phyloP scores from a whole-genome alignment of 1,139 yeast genomes.

The Yamadazyma diospyri region DNA sequence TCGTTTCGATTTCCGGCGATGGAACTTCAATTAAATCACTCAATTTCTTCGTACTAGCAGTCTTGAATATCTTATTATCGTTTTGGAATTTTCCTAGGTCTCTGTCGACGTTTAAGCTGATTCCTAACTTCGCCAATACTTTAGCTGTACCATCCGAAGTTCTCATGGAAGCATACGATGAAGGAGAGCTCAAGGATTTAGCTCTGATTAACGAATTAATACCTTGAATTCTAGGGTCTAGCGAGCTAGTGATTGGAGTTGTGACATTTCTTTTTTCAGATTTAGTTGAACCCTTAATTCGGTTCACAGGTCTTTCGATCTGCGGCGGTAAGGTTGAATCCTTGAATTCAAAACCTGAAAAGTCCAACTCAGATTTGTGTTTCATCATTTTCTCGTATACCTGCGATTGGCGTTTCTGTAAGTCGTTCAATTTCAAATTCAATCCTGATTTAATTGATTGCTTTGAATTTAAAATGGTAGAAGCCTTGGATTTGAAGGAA shows the following conservation, averaged over 20 bases:
- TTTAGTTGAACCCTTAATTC: background rate
- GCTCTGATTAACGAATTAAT: constrained; percentile 35
- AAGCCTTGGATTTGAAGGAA: background rate
- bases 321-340: background rate
- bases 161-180: constrained; percentile 23
- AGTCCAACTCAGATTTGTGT: constrained; percentile 26
- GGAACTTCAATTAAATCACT: constrained; percentile 25
- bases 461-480: background rate
- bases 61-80: constrained; percentile 20
- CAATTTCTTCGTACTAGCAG: constrained; percentile 45
- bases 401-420: constrained; percentile 21
- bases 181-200: constrained; percentile 32
- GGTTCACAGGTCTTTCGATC: background rate
- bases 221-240: constrained; percentile 35
- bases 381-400: constrained; percentile 30
- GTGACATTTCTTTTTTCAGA: constrained; percentile 18
- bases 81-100: constrained; percentile 17
- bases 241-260: constrained; percentile 23
- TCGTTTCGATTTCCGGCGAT: constrained; percentile 18
- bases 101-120: constrained; percentile 22
- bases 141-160: constrained; percentile 29
- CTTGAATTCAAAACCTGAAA: background rate
- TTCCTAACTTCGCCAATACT: constrained; percentile 44
- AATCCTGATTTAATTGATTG: constrained; percentile 2
- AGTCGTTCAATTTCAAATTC: constrained; percentile 13